phyloP scores from a whole-genome alignment of 306 rosid species.

The Hylodesmum podocarpum region DNA sequence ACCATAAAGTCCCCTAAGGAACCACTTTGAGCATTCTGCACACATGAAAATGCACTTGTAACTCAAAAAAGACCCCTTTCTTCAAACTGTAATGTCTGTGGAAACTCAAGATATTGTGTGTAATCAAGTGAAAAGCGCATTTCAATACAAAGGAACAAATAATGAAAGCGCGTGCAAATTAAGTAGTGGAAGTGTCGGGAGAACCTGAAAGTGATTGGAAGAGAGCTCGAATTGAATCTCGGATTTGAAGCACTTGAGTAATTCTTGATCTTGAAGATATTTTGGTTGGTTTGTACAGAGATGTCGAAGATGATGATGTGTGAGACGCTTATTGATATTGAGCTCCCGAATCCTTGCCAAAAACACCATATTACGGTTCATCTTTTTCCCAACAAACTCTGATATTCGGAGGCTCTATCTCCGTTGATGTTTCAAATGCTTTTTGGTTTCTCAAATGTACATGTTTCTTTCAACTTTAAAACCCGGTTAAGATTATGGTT shows the following conservation, averaged over 20 bases:
- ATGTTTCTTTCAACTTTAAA: no score
- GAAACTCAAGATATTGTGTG: background rate
- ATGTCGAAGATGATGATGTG: slow-evolving; percentile 55
- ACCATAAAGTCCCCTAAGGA: slow-evolving; percentile 58
- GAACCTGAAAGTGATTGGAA: slow-evolving; percentile 61
- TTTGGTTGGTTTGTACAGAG: background rate
- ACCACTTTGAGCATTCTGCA: slow-evolving; percentile 43
- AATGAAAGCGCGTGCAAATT: no score
- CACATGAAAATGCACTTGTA: slow-evolving; percentile 6
- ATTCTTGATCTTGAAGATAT: slow-evolving; percentile 57
- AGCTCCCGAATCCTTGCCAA: slow-evolving; percentile 37
- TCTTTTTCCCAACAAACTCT: background rate
- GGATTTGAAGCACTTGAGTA: slow-evolving; percentile 60
- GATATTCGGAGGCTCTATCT: background rate
- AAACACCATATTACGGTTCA: background rate
- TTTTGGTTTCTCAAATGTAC: no score
- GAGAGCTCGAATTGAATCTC: slow-evolving; percentile 69
- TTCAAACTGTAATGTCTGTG: background rate
- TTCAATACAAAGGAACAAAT: background rate
- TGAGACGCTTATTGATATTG: slow-evolving; percentile 36
- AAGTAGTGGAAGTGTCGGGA: background rate
- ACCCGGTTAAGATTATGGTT: no score
- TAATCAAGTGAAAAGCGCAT: background rate
- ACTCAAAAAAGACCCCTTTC: background rate
- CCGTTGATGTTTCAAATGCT: background rate